A percentile compares a stretch with the other conserved stretches of the same genome.
Evolutionary conservation across 805 yeast species (phyloP).

Genomic region (Candida caryicola): DNA sequence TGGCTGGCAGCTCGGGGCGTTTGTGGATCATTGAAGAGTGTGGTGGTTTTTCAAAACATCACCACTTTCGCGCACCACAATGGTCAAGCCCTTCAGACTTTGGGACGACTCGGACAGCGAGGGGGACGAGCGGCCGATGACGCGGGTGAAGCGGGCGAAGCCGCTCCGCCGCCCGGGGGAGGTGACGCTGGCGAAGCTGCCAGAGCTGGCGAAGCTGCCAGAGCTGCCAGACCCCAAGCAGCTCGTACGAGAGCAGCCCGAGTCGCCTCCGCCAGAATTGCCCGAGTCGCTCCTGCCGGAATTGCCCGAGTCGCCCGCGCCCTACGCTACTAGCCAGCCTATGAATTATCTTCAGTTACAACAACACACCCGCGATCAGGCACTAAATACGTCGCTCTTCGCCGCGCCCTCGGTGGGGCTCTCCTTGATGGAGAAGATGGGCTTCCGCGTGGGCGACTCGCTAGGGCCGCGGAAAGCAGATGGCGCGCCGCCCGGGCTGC

Average conservation of each 20-base stretch:
- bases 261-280: too few relatives aligned
- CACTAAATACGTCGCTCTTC: slow-evolving; percentile 7
- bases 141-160: background rate
- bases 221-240: too few relatives aligned
- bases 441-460: slow-evolving; percentile 47
- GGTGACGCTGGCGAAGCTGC: too few relatives aligned
- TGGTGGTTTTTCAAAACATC: background rate
- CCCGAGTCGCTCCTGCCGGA: too few relatives aligned
- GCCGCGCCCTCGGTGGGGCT: slow-evolving; percentile 38
- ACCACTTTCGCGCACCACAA: background rate
- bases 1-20: slow-evolving; percentile 23
- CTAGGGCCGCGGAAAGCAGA: too few relatives aligned
- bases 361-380: slow-evolving; percentile 1
- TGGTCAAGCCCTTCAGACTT: background rate
- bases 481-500: too few relatives aligned
- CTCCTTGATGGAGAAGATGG: slow-evolving; percentile 58
- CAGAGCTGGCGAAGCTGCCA: too few relatives aligned
- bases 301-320: too few relatives aligned
- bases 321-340: too few relatives aligned
- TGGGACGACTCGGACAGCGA: background rate
- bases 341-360: background rate
- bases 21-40: slow-evolving; percentile 19
- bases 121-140: background rate
- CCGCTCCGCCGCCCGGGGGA: too few relatives aligned
- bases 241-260: too few relatives aligned